A percentile compares a stretch with the other conserved stretches of the same genome.
Conservation (phyloP, 805 yeast species). For the Metschnikowia koreensis region DNA sequence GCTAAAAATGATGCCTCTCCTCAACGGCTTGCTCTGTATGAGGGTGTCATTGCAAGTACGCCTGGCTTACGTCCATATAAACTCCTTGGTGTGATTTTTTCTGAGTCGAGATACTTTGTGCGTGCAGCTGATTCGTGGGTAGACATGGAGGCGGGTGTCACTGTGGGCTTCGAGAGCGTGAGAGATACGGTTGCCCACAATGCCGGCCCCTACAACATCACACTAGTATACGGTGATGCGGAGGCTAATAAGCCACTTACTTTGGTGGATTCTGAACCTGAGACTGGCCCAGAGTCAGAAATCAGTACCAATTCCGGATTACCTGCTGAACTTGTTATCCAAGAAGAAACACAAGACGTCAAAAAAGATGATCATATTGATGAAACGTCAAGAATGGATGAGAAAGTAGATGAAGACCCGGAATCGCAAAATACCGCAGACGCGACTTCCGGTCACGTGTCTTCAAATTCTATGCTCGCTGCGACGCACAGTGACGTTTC, state of each 20-base stretch:
- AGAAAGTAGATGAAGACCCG: too few relatives aligned
- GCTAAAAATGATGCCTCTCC: conserved; percentile 18
- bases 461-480: too few relatives aligned
- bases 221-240: conserved; percentile 15
- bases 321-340: not conserved
- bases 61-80: conserved; percentile 22
- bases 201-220: conserved; percentile 13
- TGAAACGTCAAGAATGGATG: too few relatives aligned
- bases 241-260: conserved; percentile 1
- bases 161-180: conserved; percentile 14
- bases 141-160: conserved; percentile 14
- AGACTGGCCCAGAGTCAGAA: not conserved
- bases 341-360: too few relatives aligned
- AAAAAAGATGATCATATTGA: too few relatives aligned
- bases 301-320: not conserved
- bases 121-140: conserved; percentile 13
- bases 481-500: not conserved
- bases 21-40: conserved; percentile 7
- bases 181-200: conserved; percentile 7
- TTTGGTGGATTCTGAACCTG: not conserved
- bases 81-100: conserved; percentile 32
- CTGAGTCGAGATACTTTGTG: conserved; percentile 27
- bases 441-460: too few relatives aligned
- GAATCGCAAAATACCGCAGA: too few relatives aligned
- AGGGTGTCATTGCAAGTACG: conserved; percentile 7